Percentiles rank a stretch among this genome's conserved stretches.
Evolutionary conservation across 2,329 filamentous ascomycete genomes (phyloP).

Genomic region (Aspergillus ochraceus): DNA sequence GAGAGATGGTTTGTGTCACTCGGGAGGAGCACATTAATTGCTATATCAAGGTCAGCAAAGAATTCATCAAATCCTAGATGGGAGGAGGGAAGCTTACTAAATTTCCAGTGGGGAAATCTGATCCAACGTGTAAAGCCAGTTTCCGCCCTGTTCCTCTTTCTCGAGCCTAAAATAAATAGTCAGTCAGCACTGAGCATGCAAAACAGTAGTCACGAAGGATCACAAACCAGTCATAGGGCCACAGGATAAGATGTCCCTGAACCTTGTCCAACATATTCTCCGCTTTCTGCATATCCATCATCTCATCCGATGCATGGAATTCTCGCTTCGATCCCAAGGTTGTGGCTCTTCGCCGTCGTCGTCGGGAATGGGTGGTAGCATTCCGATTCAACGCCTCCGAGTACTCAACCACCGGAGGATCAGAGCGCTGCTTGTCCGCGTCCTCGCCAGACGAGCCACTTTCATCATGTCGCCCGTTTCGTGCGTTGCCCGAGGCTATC

Average conservation of each 20-base stretch:
- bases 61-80: not conserved
- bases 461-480: constrained; percentile 27
- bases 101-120: constrained; percentile 95
- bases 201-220: not conserved
- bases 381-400: constrained; percentile 43
- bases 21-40: constrained; percentile 24
- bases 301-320: constrained; percentile 64
- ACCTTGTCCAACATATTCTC: constrained; percentile 78
- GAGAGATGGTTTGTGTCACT: not conserved
- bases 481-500: constrained; percentile 21
- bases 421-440: constrained; percentile 32
- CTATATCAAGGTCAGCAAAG: constrained; percentile 23
- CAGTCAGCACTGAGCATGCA: constrained; percentile 15
- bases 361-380: constrained; percentile 34
- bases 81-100: constrained; percentile 54
- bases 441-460: constrained; percentile 27
- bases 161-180: constrained; percentile 59
- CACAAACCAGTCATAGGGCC: constrained; percentile 84
- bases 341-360: constrained; percentile 44
- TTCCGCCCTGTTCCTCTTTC: constrained; percentile 86
- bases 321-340: constrained; percentile 49
- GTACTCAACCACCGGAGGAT: constrained; percentile 36
- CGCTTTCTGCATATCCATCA: constrained; percentile 72
- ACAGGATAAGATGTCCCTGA: constrained; percentile 85
- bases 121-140: constrained; percentile 97